These are phyloP conservation scores for Pseudozyma sp. DNA, from an alignment of 1,284 basidiomycete genomes.

Conservation along the genomic window DNA sequence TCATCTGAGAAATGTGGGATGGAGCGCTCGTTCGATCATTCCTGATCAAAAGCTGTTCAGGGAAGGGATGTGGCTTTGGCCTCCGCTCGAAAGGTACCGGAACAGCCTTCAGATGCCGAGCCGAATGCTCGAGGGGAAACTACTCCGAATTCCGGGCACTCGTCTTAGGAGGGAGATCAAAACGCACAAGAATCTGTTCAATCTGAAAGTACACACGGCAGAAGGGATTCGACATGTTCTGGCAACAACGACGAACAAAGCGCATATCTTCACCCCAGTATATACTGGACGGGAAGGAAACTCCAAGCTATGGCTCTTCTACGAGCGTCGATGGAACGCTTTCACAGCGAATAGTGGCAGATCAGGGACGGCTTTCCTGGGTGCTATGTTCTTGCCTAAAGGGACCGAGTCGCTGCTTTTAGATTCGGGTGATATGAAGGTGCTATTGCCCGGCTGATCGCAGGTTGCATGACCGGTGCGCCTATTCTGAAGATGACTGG, in stretches of 20 bases:
- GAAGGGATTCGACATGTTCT: not conserved
- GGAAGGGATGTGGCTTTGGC: conserved; percentile 1
- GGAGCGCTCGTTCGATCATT: not conserved
- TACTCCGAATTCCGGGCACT: not conserved
- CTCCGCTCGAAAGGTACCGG: not conserved
- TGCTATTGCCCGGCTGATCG: not conserved
- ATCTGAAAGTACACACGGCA: not conserved
- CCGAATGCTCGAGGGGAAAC: not conserved
- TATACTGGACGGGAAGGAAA: not conserved
- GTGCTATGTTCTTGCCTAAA: not conserved
- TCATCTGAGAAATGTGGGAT: not conserved
- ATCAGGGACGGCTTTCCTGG: not conserved
- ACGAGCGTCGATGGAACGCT: not conserved
- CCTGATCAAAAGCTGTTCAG: not conserved
- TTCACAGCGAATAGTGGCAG: not conserved
- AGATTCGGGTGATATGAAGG: not conserved
- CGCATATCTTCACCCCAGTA: not conserved
- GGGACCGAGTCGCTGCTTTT: not conserved
- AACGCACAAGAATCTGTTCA: not conserved
- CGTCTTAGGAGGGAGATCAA: not conserved
- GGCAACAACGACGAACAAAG: not conserved
- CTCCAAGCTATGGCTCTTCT: conserved; percentile 2
- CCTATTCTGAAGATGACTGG: too few relatives aligned
- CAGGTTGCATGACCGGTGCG: not conserved
- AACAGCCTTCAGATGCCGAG: not conserved